These are phyloP conservation scores for Alternaria arbusti DNA, from an alignment of 2,329 filamentous ascomycete genomes.

Conservation along the genomic window DNA sequence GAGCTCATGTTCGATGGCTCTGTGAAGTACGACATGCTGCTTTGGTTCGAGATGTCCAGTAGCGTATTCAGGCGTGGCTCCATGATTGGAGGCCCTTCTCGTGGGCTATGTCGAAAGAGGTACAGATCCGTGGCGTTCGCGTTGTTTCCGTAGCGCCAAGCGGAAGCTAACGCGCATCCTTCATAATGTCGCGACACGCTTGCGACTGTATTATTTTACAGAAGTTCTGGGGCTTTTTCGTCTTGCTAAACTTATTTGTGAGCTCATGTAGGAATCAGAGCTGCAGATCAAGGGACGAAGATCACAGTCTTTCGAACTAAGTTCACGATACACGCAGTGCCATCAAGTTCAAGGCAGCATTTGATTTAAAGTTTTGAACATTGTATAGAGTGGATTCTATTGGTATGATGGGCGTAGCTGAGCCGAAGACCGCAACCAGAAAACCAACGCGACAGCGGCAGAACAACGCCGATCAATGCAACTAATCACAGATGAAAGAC, in stretches of 20 bases:
- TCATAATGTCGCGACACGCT: neutral
- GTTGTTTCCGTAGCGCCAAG: constrained; percentile 8
- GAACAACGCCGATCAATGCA: constrained; percentile 11
- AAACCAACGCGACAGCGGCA: constrained; percentile 7
- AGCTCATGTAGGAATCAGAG: neutral
- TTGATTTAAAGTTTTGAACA: neutral
- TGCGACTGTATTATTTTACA: neutral
- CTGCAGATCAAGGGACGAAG: too few relatives aligned
- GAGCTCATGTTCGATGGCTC: neutral
- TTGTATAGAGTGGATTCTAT: constrained; percentile 5
- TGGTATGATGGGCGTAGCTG: neutral
- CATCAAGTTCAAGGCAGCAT: neutral
- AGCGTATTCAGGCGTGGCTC: constrained; percentile 12
- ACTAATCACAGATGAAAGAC: neutral
- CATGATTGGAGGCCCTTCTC: constrained; percentile 13
- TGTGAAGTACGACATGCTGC: neutral
- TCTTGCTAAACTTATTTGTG: neutral
- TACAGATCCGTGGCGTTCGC: constrained; percentile 8
- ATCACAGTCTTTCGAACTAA: neutral
- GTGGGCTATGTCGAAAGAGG: constrained; percentile 10
- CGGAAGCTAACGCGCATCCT: constrained; percentile 6
- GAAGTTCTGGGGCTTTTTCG: neutral
- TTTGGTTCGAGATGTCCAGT: constrained; percentile 9
- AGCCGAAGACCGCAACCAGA: neutral
- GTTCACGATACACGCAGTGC: neutral